phyloP scores from a whole-genome alignment of 192 early-diverging fungal genomes.

The Geosiphon pyriformis region DNA sequence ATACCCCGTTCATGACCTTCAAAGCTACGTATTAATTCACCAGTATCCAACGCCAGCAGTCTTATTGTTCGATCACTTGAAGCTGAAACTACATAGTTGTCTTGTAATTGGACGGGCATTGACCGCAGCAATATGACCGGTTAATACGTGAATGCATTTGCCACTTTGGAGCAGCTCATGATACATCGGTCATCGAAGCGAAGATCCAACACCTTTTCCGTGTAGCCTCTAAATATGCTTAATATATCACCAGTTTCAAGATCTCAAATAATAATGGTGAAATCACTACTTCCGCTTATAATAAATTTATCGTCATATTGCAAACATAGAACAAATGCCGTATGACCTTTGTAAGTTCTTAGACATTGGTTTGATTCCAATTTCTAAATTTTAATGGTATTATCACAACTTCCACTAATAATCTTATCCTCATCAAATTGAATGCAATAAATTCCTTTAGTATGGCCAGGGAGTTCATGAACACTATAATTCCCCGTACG shows the following conservation, averaged over 20 bases:
- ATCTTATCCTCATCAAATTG: constrained; percentile 69
- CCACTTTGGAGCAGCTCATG: constrained; percentile 82
- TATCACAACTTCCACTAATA: constrained; percentile 66
- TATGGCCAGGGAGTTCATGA: constrained; percentile 66
- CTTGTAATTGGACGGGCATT: constrained; percentile 73
- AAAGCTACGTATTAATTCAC: constrained; percentile 59
- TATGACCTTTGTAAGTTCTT: constrained; percentile 64
- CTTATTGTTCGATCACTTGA: constrained; percentile 80
- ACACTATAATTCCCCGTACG: constrained; percentile 49
- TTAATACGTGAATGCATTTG: constrained; percentile 46
- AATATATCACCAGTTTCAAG: constrained; percentile 46
- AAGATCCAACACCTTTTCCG: constrained; percentile 65
- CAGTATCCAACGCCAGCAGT: constrained; percentile 74
- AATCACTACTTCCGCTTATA: constrained; percentile 67
- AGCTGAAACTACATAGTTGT: constrained; percentile 56
- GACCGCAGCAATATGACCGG: constrained; percentile 70
- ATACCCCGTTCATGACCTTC: constrained; percentile 76
- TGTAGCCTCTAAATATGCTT: constrained; percentile 46
- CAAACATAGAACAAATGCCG: constrained; percentile 80
- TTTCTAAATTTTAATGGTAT: constrained; percentile 74
- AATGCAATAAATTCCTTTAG: constrained; percentile 80
- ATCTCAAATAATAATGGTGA: constrained; percentile 68
- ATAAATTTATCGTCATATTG: constrained; percentile 67
- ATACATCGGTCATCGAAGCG: constrained; percentile 68
- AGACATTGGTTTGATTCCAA: constrained; percentile 48